phyloP scores from a whole-genome alignment of 1,139 yeast genomes.

The Zygosaccharomyces sapae region DNA sequence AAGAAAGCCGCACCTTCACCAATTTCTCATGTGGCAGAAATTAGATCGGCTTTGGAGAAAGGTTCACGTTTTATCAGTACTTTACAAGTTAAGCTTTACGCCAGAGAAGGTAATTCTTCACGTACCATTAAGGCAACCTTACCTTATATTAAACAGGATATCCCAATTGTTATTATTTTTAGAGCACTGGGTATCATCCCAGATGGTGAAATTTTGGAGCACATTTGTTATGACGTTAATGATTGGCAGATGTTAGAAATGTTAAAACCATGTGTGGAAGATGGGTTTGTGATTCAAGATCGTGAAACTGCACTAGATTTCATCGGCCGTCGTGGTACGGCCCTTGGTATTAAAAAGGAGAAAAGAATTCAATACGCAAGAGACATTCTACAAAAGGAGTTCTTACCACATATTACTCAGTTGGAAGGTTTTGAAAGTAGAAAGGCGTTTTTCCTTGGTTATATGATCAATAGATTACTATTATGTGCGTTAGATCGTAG shows the following conservation, averaged over 20 bases:
- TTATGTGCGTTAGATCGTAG: conserved; percentile 95
- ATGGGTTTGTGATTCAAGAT: conserved; percentile 96
- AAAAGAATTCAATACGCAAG: conserved; percentile 98
- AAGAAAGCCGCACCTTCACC: conserved; percentile 98
- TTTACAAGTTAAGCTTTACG: conserved; percentile 87
- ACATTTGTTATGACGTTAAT: conserved; percentile 93
- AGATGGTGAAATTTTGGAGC: conserved; percentile 97
- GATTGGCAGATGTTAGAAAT: conserved; percentile 99
- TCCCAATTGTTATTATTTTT: conserved; percentile 93
- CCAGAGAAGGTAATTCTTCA: conserved; percentile 71
- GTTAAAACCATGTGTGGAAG: conserved; percentile 98
- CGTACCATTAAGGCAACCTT: conserved; percentile 91
- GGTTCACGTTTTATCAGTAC: conserved; percentile 93
- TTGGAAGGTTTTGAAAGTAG: conserved; percentile 95
- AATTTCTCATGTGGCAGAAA: conserved; percentile 92
- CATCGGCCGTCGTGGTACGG: conserved; percentile 96
- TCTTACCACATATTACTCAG: conserved; percentile 94
- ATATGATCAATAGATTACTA: conserved; percentile 92
- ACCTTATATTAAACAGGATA: conserved; percentile 94
- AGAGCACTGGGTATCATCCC: conserved; percentile 98
- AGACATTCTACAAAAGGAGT: conserved; percentile 92
- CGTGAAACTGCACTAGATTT: conserved; percentile 96
- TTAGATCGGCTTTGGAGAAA: conserved; percentile 92
- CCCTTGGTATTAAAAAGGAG: conserved; percentile 90
- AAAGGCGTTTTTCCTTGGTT: conserved; percentile 95